Evolutionary conservation across 148 eudicot species (phyloP).

Genomic region (Oxyria digyna): DNA sequence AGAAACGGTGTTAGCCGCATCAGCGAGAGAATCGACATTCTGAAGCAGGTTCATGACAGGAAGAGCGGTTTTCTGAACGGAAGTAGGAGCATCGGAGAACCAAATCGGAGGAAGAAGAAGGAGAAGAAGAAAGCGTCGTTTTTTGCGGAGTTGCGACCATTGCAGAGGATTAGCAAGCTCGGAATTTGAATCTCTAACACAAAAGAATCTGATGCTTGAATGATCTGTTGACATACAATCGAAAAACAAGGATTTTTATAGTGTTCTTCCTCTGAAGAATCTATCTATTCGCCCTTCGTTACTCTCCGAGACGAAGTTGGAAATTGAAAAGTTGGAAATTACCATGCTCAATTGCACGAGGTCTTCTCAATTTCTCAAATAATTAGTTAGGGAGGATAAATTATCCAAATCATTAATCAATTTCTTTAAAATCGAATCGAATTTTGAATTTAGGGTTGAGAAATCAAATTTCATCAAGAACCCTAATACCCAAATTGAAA

Average conservation of each 20-base stretch:
- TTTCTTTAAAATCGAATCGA: no score
- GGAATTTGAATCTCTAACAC: conserved; percentile 38
- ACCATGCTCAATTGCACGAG: no score
- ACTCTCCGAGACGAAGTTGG: background rate
- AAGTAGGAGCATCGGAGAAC: conserved; percentile 7
- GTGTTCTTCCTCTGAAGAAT: background rate
- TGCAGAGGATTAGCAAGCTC: conserved; percentile 54
- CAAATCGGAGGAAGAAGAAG: conserved; percentile 26
- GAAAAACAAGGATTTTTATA: background rate
- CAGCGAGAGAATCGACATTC: conserved; percentile 14
- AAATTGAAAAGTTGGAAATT: background rate
- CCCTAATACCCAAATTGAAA: no score
- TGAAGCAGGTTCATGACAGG: conserved; percentile 22
- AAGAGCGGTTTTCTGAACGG: conserved; percentile 13
- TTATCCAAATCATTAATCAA: no score
- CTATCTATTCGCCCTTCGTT: no score
- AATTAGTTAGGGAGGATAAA: no score
- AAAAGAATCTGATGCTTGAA: conserved; percentile 17
- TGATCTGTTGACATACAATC: conserved; percentile 57
- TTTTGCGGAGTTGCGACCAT: conserved; percentile 66
- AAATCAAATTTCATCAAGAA: no score
- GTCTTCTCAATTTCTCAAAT: no score
- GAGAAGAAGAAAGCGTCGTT: conserved; percentile 33
- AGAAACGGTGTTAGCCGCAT: conserved; percentile 26
- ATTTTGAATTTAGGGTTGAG: no score